These are phyloP conservation scores for Styphnolobium japonicum DNA, from an alignment of 306 rosid genomes.

Conservation along the genomic window DNA sequence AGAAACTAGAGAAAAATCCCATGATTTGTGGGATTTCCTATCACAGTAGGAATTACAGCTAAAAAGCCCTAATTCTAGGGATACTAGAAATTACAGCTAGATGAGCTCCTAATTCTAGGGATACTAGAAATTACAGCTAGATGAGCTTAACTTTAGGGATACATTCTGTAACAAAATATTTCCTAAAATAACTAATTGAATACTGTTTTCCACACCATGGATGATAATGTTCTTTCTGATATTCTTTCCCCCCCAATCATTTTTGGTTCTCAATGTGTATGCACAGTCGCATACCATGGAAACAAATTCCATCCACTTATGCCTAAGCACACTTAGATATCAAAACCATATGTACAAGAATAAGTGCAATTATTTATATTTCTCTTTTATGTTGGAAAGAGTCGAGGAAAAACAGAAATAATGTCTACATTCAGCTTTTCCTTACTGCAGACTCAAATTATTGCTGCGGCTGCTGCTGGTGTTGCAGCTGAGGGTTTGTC, in stretches of 20 bases:
- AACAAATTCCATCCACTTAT: neutral
- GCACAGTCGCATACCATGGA: neutral
- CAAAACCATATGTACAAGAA: neutral
- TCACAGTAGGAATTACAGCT: no score
- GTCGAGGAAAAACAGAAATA: constrained; percentile 26
- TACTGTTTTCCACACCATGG: no score
- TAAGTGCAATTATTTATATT: constrained; percentile 15
- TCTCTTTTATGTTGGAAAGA: constrained; percentile 7
- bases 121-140: no score
- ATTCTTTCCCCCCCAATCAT: neutral
- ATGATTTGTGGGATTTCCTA: no score
- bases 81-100: no score
- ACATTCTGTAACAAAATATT: no score
- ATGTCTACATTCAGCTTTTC: constrained; percentile 43
- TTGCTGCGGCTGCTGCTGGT: constrained; percentile 98
- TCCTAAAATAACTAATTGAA: no score
- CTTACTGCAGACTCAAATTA: constrained; percentile 91
- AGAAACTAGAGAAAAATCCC: no score
- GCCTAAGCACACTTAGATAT: neutral
- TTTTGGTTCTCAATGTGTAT: constrained; percentile 5
- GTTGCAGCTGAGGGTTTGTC: constrained; percentile 94
- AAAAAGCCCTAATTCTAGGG: no score
- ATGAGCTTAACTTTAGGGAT: no score
- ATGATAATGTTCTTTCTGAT: neutral
- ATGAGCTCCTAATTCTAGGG: no score